A percentile compares a stretch with the other conserved stretches of the same genome.
Conservation (phyloP, 2,329 filamentous ascomycete species). For the Cercospora nicotianae region DNA sequence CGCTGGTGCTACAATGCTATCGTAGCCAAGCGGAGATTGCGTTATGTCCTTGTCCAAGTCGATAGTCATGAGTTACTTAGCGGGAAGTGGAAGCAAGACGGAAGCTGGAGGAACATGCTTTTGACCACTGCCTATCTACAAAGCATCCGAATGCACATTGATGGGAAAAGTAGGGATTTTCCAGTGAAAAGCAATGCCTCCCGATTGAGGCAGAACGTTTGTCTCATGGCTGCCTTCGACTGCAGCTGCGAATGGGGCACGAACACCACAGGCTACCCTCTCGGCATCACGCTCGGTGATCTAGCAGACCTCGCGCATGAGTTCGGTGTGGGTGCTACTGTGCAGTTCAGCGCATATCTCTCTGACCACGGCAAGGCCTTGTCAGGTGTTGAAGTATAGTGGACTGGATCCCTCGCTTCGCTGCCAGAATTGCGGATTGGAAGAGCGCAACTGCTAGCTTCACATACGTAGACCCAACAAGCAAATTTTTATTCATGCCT, state of each 20-base stretch:
- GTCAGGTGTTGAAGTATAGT: background rate
- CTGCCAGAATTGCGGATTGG: background rate
- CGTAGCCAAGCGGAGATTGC: background rate
- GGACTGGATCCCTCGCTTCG: background rate
- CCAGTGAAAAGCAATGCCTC: background rate
- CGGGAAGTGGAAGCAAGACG: background rate
- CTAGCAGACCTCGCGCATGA: background rate
- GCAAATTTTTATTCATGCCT: background rate
- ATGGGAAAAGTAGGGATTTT: background rate
- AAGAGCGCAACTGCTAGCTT: background rate
- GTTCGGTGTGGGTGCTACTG: background rate
- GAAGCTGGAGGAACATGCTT: background rate
- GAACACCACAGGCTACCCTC: background rate
- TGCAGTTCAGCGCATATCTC: background rate
- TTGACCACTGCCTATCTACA: background rate
- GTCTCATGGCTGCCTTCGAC: background rate
- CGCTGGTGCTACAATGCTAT: background rate
- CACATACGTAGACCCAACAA: background rate
- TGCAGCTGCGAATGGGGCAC: background rate
- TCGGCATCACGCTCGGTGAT: background rate
- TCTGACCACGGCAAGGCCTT: background rate
- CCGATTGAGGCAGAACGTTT: background rate
- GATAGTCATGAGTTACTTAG: background rate
- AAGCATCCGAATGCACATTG: background rate
- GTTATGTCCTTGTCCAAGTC: background rate